Evolutionary conservation across 2,329 filamentous ascomycete species (phyloP).

Genomic region (Colletotrichum sp.): DNA sequence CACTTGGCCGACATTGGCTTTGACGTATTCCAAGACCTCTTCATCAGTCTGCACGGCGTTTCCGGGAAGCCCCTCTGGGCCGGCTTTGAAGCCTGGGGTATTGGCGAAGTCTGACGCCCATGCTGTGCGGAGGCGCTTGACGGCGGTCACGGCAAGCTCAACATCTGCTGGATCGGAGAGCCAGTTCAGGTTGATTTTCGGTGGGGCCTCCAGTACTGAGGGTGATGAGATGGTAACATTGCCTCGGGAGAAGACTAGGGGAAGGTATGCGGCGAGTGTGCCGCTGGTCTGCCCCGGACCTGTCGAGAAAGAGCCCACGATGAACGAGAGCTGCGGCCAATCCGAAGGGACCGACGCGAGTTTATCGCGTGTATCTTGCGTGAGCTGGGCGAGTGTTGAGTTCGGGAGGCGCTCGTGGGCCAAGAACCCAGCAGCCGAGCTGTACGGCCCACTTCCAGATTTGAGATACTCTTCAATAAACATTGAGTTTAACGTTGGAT

Average conservation of each 20-base stretch:
- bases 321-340: constrained; percentile 13
- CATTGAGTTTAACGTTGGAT: background rate
- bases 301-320: constrained; percentile 1
- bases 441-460: constrained; percentile 3
- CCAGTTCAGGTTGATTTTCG: constrained; percentile 52
- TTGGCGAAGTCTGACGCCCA: constrained; percentile 32
- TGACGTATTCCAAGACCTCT: constrained; percentile 42
- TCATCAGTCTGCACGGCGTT: constrained; percentile 41
- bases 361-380: background rate
- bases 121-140: constrained; percentile 45
- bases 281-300: background rate
- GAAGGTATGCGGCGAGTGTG: constrained; percentile 40
- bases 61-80: constrained; percentile 43
- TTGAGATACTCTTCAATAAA: constrained; percentile 8
- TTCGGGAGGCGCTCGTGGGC: constrained; percentile 9
- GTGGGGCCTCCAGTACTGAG: constrained; percentile 35
- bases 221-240: constrained; percentile 44
- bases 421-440: constrained; percentile 14
- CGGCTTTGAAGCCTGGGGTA: constrained; percentile 30
- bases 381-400: constrained; percentile 3
- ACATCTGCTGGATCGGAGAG: constrained; percentile 46
- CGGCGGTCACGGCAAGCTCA: constrained; percentile 46
- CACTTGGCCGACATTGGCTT: constrained; percentile 49
- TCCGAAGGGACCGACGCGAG: background rate
- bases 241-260: constrained; percentile 40